Evolutionary conservation across 306 rosid genomes (phyloP), one percentile per base, ranked within the genome.

Genomic region (Sphenostylis stenocarpa): DNA sequence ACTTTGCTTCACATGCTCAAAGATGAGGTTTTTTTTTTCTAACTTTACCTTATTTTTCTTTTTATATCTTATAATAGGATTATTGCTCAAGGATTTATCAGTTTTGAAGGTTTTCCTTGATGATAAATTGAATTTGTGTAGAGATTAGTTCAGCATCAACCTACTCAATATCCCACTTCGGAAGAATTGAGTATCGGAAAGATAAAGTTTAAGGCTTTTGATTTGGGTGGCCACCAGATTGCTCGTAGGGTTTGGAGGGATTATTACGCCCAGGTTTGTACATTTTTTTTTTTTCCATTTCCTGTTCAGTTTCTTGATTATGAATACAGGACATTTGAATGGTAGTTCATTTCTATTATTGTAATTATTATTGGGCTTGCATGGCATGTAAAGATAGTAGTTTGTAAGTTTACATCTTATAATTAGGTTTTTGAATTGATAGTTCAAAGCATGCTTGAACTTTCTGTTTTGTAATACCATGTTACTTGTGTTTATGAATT

Each of bases 231-330:
- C 3, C 97, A 90, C 78, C 93, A 82, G 73, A 88, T 91, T 83
- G 94, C 97, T 83, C 97, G 97, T 43, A 83, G 97, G 82, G 97
- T 91, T 75, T 92, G 97, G 97, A 88, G 19, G 80, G 97, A 92
- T 76, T 92, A 92, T 69, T 92, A 92, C 16, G 85, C 97, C 34
- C 71, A 90, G 97, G 97, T 91, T 64, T 57, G 7, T 15, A 7
- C 29, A 28, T 28, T 2, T 2, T 52, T 48, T 16, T 53, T 12
- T 5, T 64, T 1, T 23, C 31, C 5, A 26, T 28, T 34, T 9
- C 5, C 17, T 76, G 15, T 70, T 33, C 15, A 7, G 26, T 53
- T 70, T 26, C 51, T 17, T 78, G 55, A 14, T 82, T 34, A 19
- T 67, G 69, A 52, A 41, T 47, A 29, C 72, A 48, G 20, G 56